phyloP scores from a whole-genome alignment of 1,284 basidiomycete genomes.

The Cryptococcus deneoformans region DNA sequence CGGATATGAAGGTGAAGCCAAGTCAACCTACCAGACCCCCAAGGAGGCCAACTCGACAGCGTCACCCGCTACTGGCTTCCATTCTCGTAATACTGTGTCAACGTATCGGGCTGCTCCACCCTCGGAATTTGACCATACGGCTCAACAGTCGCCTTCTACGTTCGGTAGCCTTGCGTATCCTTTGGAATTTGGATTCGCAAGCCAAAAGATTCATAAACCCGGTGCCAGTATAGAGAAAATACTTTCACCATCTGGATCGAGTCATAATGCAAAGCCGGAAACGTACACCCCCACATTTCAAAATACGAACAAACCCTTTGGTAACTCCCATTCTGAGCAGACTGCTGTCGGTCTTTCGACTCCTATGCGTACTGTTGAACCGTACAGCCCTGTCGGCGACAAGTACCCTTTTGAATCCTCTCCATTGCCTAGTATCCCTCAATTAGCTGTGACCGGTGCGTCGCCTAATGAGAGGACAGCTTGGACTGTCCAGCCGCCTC shows the following conservation, averaged over 20 bases:
- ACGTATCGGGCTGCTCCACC: conserved; percentile 2
- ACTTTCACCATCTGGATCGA: conserved; percentile 8
- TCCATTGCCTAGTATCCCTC: conserved; percentile 4
- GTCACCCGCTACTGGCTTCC: conserved; percentile 2
- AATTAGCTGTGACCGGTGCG: conserved; percentile 15
- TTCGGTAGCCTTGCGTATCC: background rate
- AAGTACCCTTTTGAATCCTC: background rate
- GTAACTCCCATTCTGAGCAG: no score
- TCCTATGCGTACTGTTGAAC: background rate
- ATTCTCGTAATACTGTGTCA: conserved; percentile 1
- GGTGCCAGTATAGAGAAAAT: conserved; percentile 4
- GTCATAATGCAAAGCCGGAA: conserved; percentile 2
- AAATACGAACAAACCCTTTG: background rate
- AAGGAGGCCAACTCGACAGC: background rate
- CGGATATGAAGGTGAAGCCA: background rate
- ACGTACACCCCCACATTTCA: conserved; percentile 1
- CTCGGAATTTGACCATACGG: conserved; percentile 1
- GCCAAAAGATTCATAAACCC: background rate
- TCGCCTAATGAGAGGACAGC: conserved; percentile 5
- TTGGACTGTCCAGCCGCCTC: background rate
- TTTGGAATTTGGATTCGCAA: background rate
- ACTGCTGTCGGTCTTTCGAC: background rate
- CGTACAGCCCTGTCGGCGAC: no score
- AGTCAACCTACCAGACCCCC: conserved; percentile 5
- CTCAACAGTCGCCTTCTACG: background rate